These are phyloP conservation scores for Gaillardinia entomophila DNA, from an alignment of 805 yeast species.

Conservation along the genomic window DNA sequence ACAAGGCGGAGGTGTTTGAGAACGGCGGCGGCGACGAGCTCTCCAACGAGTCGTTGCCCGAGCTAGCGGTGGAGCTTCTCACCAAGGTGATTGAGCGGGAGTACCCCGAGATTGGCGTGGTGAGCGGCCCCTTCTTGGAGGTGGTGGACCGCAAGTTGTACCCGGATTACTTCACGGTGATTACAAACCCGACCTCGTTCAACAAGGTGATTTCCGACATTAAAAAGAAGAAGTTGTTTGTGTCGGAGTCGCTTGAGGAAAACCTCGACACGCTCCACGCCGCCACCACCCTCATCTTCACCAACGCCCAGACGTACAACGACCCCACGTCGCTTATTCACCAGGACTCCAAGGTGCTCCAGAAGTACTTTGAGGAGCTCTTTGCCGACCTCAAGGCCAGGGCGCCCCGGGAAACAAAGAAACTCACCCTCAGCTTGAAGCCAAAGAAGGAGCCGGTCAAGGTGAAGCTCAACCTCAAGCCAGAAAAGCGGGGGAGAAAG, in stretches of 20 bases:
- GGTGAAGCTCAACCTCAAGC: constrained; percentile 23
- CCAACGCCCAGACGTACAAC: constrained; percentile 76
- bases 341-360: constrained; percentile 62
- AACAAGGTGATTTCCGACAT: constrained; percentile 50
- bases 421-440: constrained; percentile 20
- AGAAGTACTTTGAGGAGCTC: constrained; percentile 44
- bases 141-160: constrained; percentile 64
- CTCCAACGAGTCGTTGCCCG: constrained; percentile 14
- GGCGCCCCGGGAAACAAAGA: constrained; percentile 11
- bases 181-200: constrained; percentile 72
- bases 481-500: constrained; percentile 10
- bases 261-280: constrained; percentile 54
- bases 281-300: constrained; percentile 59
- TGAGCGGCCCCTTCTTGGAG: constrained; percentile 69
- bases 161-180: constrained; percentile 75
- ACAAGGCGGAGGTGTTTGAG: constrained; percentile 38
- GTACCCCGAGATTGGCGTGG: constrained; percentile 43
- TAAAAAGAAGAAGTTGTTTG: constrained; percentile 40
- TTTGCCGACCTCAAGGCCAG: constrained; percentile 19
- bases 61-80: constrained; percentile 18
- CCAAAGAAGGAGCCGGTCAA: constrained; percentile 15
- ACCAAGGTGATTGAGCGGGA: constrained; percentile 40
- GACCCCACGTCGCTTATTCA: constrained; percentile 66
- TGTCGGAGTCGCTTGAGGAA: constrained; percentile 23
- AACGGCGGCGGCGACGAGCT: constrained; percentile 6